Evolutionary conservation across 192 early-diverging fungal species (phyloP).

Genomic region (Coemansia sp.): DNA sequence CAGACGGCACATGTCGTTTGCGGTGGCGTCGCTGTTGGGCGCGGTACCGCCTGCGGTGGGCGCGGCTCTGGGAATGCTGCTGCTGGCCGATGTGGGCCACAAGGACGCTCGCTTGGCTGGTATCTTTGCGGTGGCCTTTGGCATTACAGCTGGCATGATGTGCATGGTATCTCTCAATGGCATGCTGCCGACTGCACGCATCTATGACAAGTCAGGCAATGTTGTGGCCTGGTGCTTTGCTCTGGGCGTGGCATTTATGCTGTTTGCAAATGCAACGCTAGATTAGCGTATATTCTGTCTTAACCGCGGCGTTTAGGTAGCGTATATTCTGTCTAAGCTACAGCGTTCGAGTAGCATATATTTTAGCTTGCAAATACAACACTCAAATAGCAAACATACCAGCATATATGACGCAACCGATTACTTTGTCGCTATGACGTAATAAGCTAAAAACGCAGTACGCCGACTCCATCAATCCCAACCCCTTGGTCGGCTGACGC

Average conservation of each 20-base stretch:
- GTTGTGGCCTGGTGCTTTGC: slow-evolving; percentile 47
- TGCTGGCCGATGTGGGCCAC: slow-evolving; percentile 13
- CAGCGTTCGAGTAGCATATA: too few relatives aligned
- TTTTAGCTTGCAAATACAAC: slow-evolving; percentile 23
- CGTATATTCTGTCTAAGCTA: background rate
- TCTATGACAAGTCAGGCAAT: slow-evolving; percentile 42
- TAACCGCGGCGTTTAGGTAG: background rate
- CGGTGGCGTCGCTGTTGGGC: slow-evolving; percentile 37
- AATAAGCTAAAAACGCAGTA: background rate
- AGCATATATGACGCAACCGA: background rate
- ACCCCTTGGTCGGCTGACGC: background rate
- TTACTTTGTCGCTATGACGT: background rate
- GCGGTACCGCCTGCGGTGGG: slow-evolving; percentile 36
- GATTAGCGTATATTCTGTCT: background rate
- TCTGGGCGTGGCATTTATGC: slow-evolving; percentile 36
- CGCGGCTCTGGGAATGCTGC: slow-evolving; percentile 34
- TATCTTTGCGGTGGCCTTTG: slow-evolving; percentile 34
- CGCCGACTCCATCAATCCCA: slow-evolving; percentile 1
- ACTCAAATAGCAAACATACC: background rate
- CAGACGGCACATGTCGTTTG: slow-evolving; percentile 31
- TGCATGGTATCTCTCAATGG: slow-evolving; percentile 46
- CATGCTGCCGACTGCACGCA: slow-evolving; percentile 44
- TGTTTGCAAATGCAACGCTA: slow-evolving; percentile 26
- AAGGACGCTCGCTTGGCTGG: slow-evolving; percentile 15
- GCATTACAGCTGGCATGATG: slow-evolving; percentile 45